Evolutionary conservation across 2,329 filamentous ascomycete species (phyloP).

Genomic region (Coleophoma eucalyptorum): DNA sequence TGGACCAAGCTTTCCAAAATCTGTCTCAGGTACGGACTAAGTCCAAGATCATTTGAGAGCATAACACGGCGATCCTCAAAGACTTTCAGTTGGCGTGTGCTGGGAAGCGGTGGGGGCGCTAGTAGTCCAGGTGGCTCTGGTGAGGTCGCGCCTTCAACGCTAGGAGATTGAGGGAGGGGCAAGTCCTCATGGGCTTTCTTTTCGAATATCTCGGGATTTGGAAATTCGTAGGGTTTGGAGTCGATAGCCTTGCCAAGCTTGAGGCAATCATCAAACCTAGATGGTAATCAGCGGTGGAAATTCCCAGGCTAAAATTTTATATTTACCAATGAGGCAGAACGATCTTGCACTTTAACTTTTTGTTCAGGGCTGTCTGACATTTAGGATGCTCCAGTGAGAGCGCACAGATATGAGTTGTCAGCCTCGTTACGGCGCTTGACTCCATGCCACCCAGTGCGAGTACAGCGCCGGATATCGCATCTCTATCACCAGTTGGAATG

Average conservation of each 20-base stretch:
- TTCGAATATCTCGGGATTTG: constrained; percentile 79
- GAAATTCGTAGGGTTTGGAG: constrained; percentile 80
- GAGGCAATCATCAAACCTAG: constrained; percentile 93
- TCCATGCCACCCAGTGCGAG: constrained; percentile 86
- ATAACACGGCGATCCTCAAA: constrained; percentile 77
- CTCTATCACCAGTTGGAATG: constrained; percentile 80
- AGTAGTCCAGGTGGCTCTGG: constrained; percentile 35
- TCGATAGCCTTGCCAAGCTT: constrained; percentile 89
- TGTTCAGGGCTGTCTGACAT: constrained; percentile 58
- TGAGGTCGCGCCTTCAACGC: constrained; percentile 65
- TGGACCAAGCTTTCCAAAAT: constrained; percentile 70
- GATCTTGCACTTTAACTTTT: constrained; percentile 70
- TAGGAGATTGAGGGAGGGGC: constrained; percentile 51
- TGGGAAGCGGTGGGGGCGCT: constrained; percentile 38
- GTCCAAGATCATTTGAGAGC: constrained; percentile 69
- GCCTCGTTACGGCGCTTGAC: constrained; percentile 63
- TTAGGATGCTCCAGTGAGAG: constrained; percentile 72
- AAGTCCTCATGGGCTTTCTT: constrained; percentile 51
- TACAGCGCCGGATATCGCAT: constrained; percentile 86
- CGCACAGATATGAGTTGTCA: constrained; percentile 87
- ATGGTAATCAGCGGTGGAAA: constrained; percentile 16
- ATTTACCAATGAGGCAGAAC: constrained; percentile 86
- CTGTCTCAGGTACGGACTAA: constrained; percentile 61
- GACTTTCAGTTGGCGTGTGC: constrained; percentile 58
- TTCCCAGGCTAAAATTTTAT: neutral